phyloP scores from a whole-genome alignment of 2,329 filamentous ascomycete species.

The Parastagonospora avenae region DNA sequence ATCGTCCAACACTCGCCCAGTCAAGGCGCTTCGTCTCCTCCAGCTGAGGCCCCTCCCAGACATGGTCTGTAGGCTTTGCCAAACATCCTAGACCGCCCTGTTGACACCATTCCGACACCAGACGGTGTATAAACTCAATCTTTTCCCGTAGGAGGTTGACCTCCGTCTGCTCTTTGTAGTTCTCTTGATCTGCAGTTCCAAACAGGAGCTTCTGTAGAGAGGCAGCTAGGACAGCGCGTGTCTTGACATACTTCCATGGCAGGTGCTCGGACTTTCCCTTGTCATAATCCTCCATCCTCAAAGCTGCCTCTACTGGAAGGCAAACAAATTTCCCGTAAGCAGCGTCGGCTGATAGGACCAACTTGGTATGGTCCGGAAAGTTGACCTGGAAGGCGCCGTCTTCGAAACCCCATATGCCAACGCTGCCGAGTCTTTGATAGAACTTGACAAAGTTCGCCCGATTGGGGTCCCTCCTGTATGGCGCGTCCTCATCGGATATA shows the following conservation, averaged over 20 bases:
- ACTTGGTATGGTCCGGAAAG: slow-evolving; percentile 86
- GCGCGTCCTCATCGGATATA: slow-evolving; percentile 52
- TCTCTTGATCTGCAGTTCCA: slow-evolving; percentile 55
- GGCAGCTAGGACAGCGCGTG: slow-evolving; percentile 73
- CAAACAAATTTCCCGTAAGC: slow-evolving; percentile 79
- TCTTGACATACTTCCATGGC: slow-evolving; percentile 70
- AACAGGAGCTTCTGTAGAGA: slow-evolving; percentile 76
- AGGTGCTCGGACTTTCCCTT: slow-evolving; percentile 40
- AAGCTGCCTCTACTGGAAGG: slow-evolving; percentile 71
- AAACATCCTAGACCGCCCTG: slow-evolving; percentile 70
- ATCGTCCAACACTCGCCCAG: slow-evolving; percentile 55
- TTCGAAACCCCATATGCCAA: slow-evolving; percentile 80
- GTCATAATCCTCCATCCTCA: slow-evolving; percentile 67
- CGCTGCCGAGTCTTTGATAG: slow-evolving; percentile 80
- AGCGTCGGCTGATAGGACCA: slow-evolving; percentile 76
- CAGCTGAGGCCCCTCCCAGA: slow-evolving; percentile 52
- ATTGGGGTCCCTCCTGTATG: slow-evolving; percentile 53
- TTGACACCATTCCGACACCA: slow-evolving; percentile 72
- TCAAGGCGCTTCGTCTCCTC: slow-evolving; percentile 53
- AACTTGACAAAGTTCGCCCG: slow-evolving; percentile 70
- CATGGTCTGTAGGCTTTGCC: slow-evolving; percentile 42
- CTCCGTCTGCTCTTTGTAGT: slow-evolving; percentile 60
- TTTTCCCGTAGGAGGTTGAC: slow-evolving; percentile 77
- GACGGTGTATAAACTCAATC: slow-evolving; percentile 71
- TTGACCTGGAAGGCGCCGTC: slow-evolving; percentile 86